Evolutionary conservation across 139 green algal genomes (phyloP).

Genomic region (Volvox reticuliferus): DNA sequence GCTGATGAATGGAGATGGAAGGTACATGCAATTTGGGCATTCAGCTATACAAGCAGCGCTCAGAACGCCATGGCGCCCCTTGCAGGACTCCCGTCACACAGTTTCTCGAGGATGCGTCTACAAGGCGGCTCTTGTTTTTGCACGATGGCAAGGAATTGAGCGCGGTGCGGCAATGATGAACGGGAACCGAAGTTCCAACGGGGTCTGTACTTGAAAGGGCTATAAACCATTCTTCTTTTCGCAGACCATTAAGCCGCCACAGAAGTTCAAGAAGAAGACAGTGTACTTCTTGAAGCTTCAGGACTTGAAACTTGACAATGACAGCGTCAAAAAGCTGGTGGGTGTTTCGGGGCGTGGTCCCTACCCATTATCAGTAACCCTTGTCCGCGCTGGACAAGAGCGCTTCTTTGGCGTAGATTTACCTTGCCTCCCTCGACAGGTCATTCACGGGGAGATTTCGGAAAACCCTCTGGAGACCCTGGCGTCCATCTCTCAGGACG

Average conservation of each 20-base stretch:
- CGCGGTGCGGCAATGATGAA: constrained; percentile 53
- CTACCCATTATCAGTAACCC: not conserved
- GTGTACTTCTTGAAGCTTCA: constrained; percentile 89
- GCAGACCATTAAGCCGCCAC: constrained; percentile 75
- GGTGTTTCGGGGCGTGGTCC: not conserved
- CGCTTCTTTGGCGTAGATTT: not conserved
- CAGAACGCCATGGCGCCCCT: not conserved
- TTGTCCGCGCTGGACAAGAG: not conserved
- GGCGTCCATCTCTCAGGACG: constrained; percentile 76
- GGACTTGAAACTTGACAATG: constrained; percentile 68
- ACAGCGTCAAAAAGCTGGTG: constrained; percentile 79
- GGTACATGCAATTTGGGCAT: constrained; percentile 45
- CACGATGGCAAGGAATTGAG: constrained; percentile 82
- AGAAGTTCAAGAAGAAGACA: constrained; percentile 87
- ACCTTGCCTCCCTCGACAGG: constrained; percentile 55
- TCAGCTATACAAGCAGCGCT: not conserved
- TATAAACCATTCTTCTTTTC: not conserved
- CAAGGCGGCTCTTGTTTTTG: constrained; percentile 70
- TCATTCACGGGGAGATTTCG: constrained; percentile 82
- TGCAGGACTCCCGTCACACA: constrained; percentile 64
- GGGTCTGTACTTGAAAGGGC: not conserved
- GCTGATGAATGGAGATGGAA: constrained; percentile 70
- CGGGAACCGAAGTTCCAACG: too few species aligned
- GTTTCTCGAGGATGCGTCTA: constrained; percentile 73
- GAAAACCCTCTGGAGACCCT: constrained; percentile 87